Evolutionary conservation across 495 filamentous ascomycete genomes (phyloP), one percentile per base, ranked within the genome.

Genomic region (Hyaloscypha bicolor): DNA sequence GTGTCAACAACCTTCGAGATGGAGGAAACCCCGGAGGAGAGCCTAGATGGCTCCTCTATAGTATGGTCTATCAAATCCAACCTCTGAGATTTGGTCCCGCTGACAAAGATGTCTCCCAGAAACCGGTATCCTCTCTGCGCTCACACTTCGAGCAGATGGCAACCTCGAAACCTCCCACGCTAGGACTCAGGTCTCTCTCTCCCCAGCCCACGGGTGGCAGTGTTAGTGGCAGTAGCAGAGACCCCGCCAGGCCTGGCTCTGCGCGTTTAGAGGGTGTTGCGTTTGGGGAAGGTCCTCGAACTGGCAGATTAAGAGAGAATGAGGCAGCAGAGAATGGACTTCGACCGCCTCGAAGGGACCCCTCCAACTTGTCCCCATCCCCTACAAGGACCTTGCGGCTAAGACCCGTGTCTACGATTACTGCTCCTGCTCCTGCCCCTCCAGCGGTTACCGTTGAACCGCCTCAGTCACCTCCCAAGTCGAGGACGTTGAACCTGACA

Each of bases 111-210:
- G 29, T 42, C 29, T 2, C 55, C 39, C 65, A 86, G 84, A 84
- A 85, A 81, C 92, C 95, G 0, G 95, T 99, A 31, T 99, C 95
- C 52, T 96, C 94, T 55, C 82, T 98, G 37, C 86, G 92, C 57
- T 95, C 93, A 52, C 90, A 94, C 75, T 99, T 99, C 74, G 95
- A 99, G 82, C 90, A 90, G 65, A 88, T 97, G 76, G 85, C 89
- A 45, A 86, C 86, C 69, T 73, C 80, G 61, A 86, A 79, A 72
- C 61, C 67, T 2, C 60, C 51, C 48, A 69, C 21, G 6, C 75
- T 73, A 56, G 74, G 75, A 71, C 63, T 72, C 65, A 77, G 67
- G 68, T 74, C 76, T 29, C 68, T 73, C 58, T 79, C 79, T 58
- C 73, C 79, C 51, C 71, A 70, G 33, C 69, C 69, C 8, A 62